phyloP scores from a whole-genome alignment of 352 stramenopile species.

The Globisporangium irregulare region DNA sequence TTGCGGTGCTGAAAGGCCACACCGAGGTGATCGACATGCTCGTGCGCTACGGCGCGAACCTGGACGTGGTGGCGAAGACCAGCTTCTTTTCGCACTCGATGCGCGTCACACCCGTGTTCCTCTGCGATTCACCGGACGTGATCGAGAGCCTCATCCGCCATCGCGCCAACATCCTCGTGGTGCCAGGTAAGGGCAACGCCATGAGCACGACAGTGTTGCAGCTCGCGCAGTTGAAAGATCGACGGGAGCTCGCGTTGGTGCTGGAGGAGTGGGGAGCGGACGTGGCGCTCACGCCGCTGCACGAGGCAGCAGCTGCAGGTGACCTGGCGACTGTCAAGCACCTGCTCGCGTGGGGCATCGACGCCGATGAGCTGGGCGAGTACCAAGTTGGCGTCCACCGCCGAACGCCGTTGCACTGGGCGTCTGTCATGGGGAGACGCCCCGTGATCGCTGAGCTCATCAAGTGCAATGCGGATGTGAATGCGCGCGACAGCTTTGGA shows the following conservation, averaged over 20 bases:
- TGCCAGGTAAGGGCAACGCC: slow-evolving; percentile 56
- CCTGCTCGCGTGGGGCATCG: slow-evolving; percentile 50
- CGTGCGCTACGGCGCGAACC: slow-evolving; percentile 49
- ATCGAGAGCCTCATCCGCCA: slow-evolving; percentile 60
- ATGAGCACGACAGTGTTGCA: slow-evolving; percentile 76
- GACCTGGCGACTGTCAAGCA: slow-evolving; percentile 52
- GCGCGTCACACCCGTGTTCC: slow-evolving; percentile 69
- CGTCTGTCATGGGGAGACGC: slow-evolving; percentile 58
- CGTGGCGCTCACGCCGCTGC: slow-evolving; percentile 73
- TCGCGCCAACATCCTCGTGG: slow-evolving; percentile 65
- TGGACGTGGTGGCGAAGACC: slow-evolving; percentile 54
- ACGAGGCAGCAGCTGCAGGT: slow-evolving; percentile 57
- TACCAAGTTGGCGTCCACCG: slow-evolving; percentile 58
- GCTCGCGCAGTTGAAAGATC: slow-evolving; percentile 56
- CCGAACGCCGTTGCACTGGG: slow-evolving; percentile 75
- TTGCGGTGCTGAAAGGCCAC: slow-evolving; percentile 66
- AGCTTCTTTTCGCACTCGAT: slow-evolving; percentile 68
- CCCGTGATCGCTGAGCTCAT: slow-evolving; percentile 55
- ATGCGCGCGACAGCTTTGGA: slow-evolving; percentile 54
- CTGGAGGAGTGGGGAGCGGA: slow-evolving; percentile 75
- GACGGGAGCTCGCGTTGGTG: slow-evolving; percentile 47
- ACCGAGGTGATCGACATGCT: slow-evolving; percentile 58
- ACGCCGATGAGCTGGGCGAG: slow-evolving; percentile 64
- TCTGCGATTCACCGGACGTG: slow-evolving; percentile 70
- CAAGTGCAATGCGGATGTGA: slow-evolving; percentile 43